phyloP scores from a whole-genome alignment of 2,329 filamentous ascomycete species.

The Diaporthe sp. region DNA sequence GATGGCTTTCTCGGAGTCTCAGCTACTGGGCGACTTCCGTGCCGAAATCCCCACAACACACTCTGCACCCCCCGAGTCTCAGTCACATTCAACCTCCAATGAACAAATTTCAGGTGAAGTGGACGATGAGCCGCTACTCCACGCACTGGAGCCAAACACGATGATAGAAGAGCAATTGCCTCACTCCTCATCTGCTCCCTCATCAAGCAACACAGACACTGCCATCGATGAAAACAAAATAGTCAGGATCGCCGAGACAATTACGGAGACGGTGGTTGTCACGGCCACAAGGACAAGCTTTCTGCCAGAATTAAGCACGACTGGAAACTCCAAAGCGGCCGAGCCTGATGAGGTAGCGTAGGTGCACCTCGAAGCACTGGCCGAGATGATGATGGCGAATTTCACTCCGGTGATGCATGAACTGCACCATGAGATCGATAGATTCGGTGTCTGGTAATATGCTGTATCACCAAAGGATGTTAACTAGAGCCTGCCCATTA shows the following conservation, averaged over 20 bases:
- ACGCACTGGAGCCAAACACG: neutral
- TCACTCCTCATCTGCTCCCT: neutral
- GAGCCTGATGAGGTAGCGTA: neutral
- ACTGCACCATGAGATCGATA: neutral
- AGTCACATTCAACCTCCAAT: neutral
- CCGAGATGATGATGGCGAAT: neutral
- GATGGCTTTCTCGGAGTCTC: neutral
- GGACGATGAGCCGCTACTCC: neutral
- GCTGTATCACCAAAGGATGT: neutral
- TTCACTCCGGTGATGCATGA: neutral
- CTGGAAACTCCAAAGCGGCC: neutral
- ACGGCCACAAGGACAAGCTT: conserved; percentile 37
- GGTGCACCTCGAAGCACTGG: neutral
- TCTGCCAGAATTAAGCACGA: neutral
- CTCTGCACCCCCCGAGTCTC: neutral
- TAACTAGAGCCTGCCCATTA: neutral
- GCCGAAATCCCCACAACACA: neutral
- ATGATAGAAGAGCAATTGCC: neutral
- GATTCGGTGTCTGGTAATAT: neutral
- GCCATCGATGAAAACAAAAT: neutral
- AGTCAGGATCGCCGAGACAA: conserved; percentile 40
- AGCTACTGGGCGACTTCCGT: neutral
- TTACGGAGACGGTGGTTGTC: conserved; percentile 46
- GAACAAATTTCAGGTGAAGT: neutral
- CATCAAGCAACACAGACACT: neutral